These are phyloP conservation scores for Chimonanthus salicifolius DNA, from an alignment of 164 flowering plant species.

Conservation along the genomic window DNA sequence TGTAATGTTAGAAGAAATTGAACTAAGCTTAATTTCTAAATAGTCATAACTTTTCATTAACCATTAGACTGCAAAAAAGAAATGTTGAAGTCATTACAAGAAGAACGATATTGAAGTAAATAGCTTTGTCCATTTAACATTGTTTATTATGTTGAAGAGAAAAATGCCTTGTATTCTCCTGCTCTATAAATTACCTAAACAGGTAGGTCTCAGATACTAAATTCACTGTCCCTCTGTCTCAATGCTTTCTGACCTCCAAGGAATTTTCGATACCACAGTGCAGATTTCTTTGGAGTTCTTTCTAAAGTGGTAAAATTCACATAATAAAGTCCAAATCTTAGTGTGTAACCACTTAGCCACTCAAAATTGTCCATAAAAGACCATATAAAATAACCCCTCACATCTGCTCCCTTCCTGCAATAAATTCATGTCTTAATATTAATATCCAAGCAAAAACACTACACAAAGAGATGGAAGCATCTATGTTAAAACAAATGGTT, in stretches of 20 bases:
- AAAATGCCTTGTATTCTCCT: no score
- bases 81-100: no score
- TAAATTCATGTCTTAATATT: neutral
- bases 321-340: constrained; percentile 30
- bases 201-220: neutral
- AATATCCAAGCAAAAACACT: neutral
- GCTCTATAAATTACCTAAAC: neutral
- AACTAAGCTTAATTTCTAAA: no score
- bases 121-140: no score
- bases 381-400: constrained; percentile 31
- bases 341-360: constrained; percentile 28
- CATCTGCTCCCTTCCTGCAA: constrained; percentile 12
- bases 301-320: constrained; percentile 25
- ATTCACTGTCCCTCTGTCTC: no score
- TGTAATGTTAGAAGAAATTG: no score
- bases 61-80: no score
- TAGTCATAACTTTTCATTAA: no score
- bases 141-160: no score
- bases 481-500: no score
- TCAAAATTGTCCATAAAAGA: constrained; percentile 40
- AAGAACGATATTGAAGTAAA: no score
- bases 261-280: constrained; percentile 32
- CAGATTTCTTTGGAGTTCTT: constrained; percentile 38
- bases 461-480: no score
- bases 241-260: constrained; percentile 3